Evolutionary conservation across 805 yeast genomes (phyloP).

Genomic region (Peterozyma toletana): DNA sequence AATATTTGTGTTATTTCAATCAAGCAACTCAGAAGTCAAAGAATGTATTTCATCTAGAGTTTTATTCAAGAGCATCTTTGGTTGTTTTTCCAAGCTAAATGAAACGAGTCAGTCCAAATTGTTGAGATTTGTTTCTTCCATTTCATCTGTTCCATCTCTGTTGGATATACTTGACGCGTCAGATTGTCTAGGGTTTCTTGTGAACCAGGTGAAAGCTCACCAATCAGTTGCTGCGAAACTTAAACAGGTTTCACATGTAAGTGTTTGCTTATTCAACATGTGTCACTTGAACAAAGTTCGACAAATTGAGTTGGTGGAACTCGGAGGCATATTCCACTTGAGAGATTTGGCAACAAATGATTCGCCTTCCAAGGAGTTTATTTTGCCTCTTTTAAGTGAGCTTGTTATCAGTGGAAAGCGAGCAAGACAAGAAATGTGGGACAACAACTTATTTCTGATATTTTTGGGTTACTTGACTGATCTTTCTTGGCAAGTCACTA

Average conservation of each 20-base stretch:
- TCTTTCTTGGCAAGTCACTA: slow-evolving; percentile 40
- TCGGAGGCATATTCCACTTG: slow-evolving; percentile 33
- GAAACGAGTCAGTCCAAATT: slow-evolving; percentile 25
- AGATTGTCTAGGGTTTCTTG: slow-evolving; percentile 31
- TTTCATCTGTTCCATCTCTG: slow-evolving; percentile 7
- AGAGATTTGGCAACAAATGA: slow-evolving; percentile 27
- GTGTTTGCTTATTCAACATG: slow-evolving; percentile 35
- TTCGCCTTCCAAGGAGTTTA: slow-evolving; percentile 37
- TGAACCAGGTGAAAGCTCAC: slow-evolving; percentile 10
- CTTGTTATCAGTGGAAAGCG: slow-evolving; percentile 29
- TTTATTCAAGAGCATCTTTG: slow-evolving; percentile 30
- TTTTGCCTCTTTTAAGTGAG: slow-evolving; percentile 36
- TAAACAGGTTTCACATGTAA: slow-evolving; percentile 32
- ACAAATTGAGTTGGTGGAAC: slow-evolving; percentile 28
- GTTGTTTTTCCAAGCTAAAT: slow-evolving; percentile 21
- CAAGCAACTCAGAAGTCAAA: slow-evolving; percentile 23
- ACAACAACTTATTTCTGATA: slow-evolving; percentile 21
- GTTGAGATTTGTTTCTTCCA: slow-evolving; percentile 24
- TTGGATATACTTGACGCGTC: slow-evolving; percentile 7
- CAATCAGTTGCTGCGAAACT: slow-evolving; percentile 12
- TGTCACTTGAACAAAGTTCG: slow-evolving; percentile 33
- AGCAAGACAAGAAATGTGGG: slow-evolving; percentile 22
- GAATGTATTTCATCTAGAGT: slow-evolving; percentile 7
- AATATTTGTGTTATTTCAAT: slow-evolving; percentile 33
- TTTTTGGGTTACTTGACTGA: slow-evolving; percentile 28